Evolutionary conservation across 192 early-diverging fungal genomes (phyloP).

Genomic region (Backusella tuberculispora): DNA sequence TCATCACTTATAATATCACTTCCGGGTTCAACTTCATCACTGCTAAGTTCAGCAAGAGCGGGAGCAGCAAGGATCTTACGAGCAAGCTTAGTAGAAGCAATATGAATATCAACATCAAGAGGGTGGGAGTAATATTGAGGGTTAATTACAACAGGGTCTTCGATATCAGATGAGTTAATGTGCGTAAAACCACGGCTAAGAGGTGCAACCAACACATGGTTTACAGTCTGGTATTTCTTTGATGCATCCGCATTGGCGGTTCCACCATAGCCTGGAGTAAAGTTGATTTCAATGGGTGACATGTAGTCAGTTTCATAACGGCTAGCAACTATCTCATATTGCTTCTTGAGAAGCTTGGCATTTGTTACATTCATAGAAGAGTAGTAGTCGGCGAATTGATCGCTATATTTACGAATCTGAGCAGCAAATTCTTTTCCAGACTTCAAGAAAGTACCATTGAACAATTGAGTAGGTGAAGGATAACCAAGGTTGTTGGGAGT

Average conservation of each 20-base stretch:
- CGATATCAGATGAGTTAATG: background rate
- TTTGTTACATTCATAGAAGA: background rate
- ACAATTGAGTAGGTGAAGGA: background rate
- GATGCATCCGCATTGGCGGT: background rate
- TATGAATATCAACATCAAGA: background rate
- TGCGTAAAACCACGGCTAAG: background rate
- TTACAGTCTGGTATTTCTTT: slow-evolving; percentile 13
- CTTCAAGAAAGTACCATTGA: background rate
- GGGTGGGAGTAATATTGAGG: background rate
- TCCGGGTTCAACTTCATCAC: background rate
- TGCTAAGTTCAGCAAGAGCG: background rate
- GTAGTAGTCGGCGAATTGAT: background rate
- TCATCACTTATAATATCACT: background rate
- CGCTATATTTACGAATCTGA: background rate
- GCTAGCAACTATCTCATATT: background rate
- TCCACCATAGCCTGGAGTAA: slow-evolving; percentile 9
- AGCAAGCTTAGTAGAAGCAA: background rate
- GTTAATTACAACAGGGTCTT: background rate
- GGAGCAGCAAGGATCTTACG: background rate
- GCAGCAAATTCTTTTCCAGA: background rate
- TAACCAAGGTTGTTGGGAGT: background rate
- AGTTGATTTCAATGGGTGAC: background rate
- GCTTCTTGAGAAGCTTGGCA: background rate
- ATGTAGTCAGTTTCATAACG: background rate
- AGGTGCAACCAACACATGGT: slow-evolving; percentile 1